Evolutionary conservation across 2,329 filamentous ascomycete species (phyloP).

Genomic region (Aureobasidium sp.): DNA sequence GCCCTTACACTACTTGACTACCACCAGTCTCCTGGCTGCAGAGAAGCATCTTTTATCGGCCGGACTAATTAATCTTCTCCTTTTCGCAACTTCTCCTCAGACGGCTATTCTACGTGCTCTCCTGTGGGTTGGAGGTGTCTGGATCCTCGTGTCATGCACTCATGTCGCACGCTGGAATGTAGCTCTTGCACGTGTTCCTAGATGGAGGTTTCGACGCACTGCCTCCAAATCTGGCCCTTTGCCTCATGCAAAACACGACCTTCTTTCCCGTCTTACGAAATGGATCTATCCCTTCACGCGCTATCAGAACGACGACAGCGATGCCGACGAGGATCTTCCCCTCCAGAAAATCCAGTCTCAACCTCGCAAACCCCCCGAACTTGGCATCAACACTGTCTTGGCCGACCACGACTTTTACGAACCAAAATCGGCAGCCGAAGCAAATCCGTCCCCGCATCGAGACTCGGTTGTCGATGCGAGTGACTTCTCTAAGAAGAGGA

Average conservation of each 20-base stretch:
- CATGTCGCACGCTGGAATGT: slow-evolving; percentile 77
- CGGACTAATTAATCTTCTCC: slow-evolving; percentile 70
- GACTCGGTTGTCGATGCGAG: neutral
- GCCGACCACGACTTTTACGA: neutral
- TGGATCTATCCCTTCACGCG: neutral
- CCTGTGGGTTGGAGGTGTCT: slow-evolving; percentile 59
- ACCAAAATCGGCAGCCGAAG: slow-evolving; percentile 7
- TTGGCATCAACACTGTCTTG: neutral
- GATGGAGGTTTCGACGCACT: slow-evolving; percentile 55
- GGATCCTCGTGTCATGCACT: slow-evolving; percentile 65
- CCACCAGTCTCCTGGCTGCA: slow-evolving; percentile 77
- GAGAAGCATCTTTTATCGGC: slow-evolving; percentile 84
- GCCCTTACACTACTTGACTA: slow-evolving; percentile 72
- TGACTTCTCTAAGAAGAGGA: slow-evolving; percentile 4
- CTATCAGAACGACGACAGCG: slow-evolving; percentile 32
- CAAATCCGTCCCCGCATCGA: neutral
- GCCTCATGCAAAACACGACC: slow-evolving; percentile 19
- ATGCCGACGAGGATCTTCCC: slow-evolving; percentile 41
- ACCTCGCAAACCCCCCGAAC: neutral
- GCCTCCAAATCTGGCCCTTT: slow-evolving; percentile 20
- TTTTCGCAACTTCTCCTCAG: slow-evolving; percentile 62
- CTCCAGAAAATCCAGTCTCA: slow-evolving; percentile 19
- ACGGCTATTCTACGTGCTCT: slow-evolving; percentile 37
- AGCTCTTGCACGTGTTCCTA: slow-evolving; percentile 76
- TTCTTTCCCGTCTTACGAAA: slow-evolving; percentile 21